phyloP scores from a whole-genome alignment of 2,329 filamentous ascomycete species.

The Diaporthe aspalathi region DNA sequence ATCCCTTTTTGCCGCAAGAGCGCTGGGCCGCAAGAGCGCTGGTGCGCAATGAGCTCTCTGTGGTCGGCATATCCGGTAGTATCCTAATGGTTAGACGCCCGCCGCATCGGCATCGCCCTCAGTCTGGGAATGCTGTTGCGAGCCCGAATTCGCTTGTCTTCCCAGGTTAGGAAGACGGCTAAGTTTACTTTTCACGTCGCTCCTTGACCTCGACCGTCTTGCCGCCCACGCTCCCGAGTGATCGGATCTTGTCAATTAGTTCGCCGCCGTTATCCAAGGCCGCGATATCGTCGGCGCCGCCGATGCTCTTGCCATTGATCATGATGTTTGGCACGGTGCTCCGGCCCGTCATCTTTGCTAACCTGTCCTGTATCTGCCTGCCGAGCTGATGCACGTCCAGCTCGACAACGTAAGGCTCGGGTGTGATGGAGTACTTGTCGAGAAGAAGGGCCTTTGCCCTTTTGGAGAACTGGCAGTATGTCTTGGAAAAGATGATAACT shows the following conservation, averaged over 20 bases:
- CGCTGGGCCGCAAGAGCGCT: not conserved
- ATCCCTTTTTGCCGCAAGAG: not conserved
- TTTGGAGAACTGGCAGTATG: constrained; percentile 88
- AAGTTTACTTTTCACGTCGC: constrained; percentile 47
- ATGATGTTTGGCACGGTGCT: constrained; percentile 93
- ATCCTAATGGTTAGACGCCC: not conserved
- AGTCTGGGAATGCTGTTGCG: not conserved
- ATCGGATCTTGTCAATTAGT: constrained; percentile 77
- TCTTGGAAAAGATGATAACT: constrained; percentile 98
- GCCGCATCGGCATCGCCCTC: not conserved
- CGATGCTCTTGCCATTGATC: constrained; percentile 87
- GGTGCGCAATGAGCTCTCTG: not conserved
- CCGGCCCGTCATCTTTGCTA: constrained; percentile 80
- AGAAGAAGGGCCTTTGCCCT: constrained; percentile 88
- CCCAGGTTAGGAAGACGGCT: not conserved
- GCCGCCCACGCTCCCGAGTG: constrained; percentile 68
- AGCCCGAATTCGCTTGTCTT: not conserved
- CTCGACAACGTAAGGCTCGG: constrained; percentile 88
- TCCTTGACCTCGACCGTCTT: constrained; percentile 69
- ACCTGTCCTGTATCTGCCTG: constrained; percentile 74
- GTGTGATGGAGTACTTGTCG: constrained; percentile 84
- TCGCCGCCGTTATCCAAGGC: constrained; percentile 75
- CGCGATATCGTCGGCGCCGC: constrained; percentile 87
- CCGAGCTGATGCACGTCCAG: constrained; percentile 86
- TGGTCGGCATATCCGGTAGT: not conserved